Conservation (phyloP, 148 eudicot species). For the Persicaria maculosa region DNA sequence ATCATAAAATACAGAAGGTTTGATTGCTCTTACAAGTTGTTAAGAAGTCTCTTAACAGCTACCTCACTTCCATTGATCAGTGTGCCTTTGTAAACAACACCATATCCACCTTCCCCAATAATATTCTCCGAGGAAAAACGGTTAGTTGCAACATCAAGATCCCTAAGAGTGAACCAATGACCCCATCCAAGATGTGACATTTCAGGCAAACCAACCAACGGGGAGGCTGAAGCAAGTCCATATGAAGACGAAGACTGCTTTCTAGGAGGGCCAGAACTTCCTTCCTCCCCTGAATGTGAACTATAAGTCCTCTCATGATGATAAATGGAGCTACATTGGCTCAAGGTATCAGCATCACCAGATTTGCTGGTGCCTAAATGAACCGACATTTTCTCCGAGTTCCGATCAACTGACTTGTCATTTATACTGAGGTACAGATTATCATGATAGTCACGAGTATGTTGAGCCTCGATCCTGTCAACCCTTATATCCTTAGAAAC, state of each 20-base stretch:
- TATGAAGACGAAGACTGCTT: conserved; percentile 21
- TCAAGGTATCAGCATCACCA: conserved; percentile 64
- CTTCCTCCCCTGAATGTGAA: conserved; percentile 45
- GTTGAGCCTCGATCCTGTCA: conserved; percentile 48
- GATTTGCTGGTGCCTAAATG: conserved; percentile 74
- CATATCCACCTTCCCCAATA: conserved; percentile 86
- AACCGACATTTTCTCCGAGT: conserved; percentile 61
- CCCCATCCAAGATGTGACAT: conserved; percentile 88
- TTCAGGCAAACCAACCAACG: conserved; percentile 68
- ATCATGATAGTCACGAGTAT: conserved; percentile 41
- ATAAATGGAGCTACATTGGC: conserved; percentile 75
- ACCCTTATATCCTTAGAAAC: conserved; percentile 73
- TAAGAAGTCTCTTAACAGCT: conserved; percentile 76
- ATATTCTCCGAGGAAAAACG: conserved; percentile 62
- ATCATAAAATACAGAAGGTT: not conserved
- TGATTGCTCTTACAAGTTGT: conserved; percentile 52
- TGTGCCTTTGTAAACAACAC: conserved; percentile 65
- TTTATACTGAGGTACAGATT: conserved; percentile 28
- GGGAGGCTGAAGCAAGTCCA: conserved; percentile 40
- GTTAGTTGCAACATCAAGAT: conserved; percentile 63
- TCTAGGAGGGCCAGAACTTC: conserved; percentile 20
- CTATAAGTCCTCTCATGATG: conserved; percentile 61
- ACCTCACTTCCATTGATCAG: conserved; percentile 63
- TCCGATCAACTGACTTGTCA: conserved; percentile 55
- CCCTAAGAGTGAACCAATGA: conserved; percentile 84